A percentile compares a stretch with the other conserved stretches of the same genome.
These are phyloP conservation scores for Syzygium aromaticum DNA, from an alignment of 345 rosid genomes.

Conservation along the genomic window DNA sequence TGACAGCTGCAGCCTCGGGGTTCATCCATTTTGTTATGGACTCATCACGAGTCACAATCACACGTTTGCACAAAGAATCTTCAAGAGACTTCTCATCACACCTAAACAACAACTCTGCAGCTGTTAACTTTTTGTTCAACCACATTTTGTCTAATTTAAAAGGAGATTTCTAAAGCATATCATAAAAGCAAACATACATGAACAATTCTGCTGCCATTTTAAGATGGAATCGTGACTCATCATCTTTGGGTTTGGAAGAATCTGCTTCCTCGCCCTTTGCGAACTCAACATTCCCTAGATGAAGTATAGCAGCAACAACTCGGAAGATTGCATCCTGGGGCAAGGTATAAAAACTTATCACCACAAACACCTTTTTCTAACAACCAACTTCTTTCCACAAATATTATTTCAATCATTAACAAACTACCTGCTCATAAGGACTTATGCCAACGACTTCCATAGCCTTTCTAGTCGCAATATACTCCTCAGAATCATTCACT, in stretches of 20 bases:
- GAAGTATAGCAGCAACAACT: constrained; percentile 95
- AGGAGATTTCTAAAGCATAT: neutral
- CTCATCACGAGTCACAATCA: constrained; percentile 93
- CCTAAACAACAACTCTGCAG: constrained; percentile 27
- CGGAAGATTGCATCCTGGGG: constrained; percentile 79
- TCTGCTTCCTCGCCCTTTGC: constrained; percentile 77
- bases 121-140: neutral
- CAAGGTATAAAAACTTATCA: neutral
- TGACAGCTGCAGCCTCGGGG: constrained; percentile 74
- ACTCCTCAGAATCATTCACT: constrained; percentile 79
- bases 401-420: neutral
- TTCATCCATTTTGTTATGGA: constrained; percentile 87
- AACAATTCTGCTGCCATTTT: constrained; percentile 80
- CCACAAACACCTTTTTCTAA: neutral
- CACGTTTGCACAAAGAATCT: constrained; percentile 93
- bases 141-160: neutral
- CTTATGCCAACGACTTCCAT: constrained; percentile 92
- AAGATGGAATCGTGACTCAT: constrained; percentile 67
- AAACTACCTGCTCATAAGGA: constrained; percentile 68
- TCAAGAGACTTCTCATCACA: constrained; percentile 81
- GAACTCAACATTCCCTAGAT: constrained; percentile 90
- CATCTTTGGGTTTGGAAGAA: constrained; percentile 81
- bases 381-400: neutral
- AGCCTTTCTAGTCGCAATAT: constrained; percentile 71
- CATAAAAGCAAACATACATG: constrained; percentile 36